These are phyloP conservation scores for Didymella arachidicola DNA, from an alignment of 2,329 filamentous ascomycete genomes.

Conservation along the genomic window DNA sequence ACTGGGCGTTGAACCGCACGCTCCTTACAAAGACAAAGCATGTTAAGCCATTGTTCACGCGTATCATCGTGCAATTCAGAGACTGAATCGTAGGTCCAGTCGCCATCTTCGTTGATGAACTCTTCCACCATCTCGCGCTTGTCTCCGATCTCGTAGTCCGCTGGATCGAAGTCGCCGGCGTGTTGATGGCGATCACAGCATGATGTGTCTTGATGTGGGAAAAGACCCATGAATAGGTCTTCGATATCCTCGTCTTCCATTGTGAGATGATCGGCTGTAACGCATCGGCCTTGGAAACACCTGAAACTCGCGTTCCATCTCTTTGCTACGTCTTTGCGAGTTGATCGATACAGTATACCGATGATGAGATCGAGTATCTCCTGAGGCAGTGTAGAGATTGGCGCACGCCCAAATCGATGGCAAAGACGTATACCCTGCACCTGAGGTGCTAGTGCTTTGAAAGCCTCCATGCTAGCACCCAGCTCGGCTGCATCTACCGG, in stretches of 20 bases:
- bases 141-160: not conserved
- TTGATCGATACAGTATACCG: not conserved
- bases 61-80: not conserved
- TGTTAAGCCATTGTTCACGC: not conserved
- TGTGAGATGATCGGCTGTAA: not conserved
- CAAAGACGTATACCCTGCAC: constrained; percentile 11
- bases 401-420: constrained; percentile 14
- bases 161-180: not conserved
- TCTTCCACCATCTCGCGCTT: not conserved
- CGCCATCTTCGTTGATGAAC: not conserved
- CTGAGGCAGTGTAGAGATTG: constrained; percentile 12
- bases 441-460: not conserved
- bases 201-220: not conserved
- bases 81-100: not conserved
- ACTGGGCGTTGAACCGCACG: not conserved
- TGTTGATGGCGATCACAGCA: not conserved
- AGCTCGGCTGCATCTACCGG: constrained; percentile 18
- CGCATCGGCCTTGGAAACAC: constrained; percentile 11
- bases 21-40: not conserved
- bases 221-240: not conserved
- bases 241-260: not conserved
- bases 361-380: constrained; percentile 15
- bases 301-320: not conserved
- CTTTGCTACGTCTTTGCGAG: too few species aligned
- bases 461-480: constrained; percentile 19